These are phyloP conservation scores for Begonia fuchsioides DNA, from an alignment of 306 rosid genomes.

Conservation along the genomic window DNA sequence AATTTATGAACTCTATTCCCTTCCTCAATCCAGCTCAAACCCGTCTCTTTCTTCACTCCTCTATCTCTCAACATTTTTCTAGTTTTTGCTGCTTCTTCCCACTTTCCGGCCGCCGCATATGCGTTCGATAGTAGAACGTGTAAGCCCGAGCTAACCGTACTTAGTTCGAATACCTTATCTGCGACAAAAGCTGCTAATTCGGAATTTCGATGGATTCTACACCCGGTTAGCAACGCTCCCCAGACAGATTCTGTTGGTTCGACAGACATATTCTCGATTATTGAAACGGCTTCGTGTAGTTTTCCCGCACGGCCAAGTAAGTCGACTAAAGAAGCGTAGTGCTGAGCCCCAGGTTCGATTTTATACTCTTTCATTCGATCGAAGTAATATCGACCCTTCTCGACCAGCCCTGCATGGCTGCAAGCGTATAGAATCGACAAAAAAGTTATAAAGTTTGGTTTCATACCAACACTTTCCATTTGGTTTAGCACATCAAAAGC, in stretches of 20 bases:
- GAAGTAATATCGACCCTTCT: constrained; percentile 45
- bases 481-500: constrained; percentile 42
- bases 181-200: constrained; percentile 69
- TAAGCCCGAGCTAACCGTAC: constrained; percentile 44
- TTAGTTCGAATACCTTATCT: constrained; percentile 39
- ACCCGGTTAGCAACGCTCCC: constrained; percentile 83
- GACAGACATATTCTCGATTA: constrained; percentile 54
- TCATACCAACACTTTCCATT: constrained; percentile 43
- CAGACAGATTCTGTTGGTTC: constrained; percentile 65
- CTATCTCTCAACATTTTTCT: constrained; percentile 54
- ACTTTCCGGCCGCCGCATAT: constrained; percentile 74
- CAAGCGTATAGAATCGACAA: constrained; percentile 70
- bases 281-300: constrained; percentile 44
- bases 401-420: constrained; percentile 79
- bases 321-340: constrained; percentile 70
- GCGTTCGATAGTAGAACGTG: constrained; percentile 64
- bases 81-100: constrained; percentile 75
- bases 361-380: constrained; percentile 46
- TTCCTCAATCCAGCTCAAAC: constrained; percentile 87
- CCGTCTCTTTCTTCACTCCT: constrained; percentile 72
- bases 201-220: constrained; percentile 58
- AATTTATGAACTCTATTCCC: constrained; percentile 71
- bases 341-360: constrained; percentile 60
- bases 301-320: constrained; percentile 83
- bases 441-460: constrained; percentile 76